Evolutionary conservation across 306 rosid genomes (phyloP).

Genomic region (Medicago lupulina): DNA sequence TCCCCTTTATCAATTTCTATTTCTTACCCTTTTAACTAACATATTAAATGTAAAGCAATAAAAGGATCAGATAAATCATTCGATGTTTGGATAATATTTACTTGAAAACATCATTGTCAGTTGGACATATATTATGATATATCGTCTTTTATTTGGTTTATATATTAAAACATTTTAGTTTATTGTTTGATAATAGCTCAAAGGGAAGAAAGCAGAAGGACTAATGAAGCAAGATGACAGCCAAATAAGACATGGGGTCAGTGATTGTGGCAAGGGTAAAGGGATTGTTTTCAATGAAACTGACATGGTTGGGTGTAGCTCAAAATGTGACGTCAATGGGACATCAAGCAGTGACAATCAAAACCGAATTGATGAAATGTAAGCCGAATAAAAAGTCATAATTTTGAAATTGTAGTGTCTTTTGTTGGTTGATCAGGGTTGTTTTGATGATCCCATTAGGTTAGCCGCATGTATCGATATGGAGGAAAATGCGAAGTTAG

Average conservation of each 20-base stretch:
- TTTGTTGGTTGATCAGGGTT: conserved; percentile 25
- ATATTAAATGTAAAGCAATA: conserved; percentile 20
- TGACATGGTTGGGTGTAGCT: conserved; percentile 44
- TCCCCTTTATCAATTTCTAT: conserved; percentile 34
- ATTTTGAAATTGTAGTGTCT: conserved; percentile 21
- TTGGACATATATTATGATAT: conserved; percentile 2
- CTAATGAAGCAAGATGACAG: conserved; percentile 37
- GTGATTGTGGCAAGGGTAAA: conserved; percentile 49
- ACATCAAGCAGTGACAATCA: conserved; percentile 36
- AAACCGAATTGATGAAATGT: conserved; percentile 55
- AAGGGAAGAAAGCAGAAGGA: conserved; percentile 54
- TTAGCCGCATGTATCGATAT: conserved; percentile 51
- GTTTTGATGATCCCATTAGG: conserved; percentile 47
- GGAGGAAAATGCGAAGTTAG: conserved; percentile 49
- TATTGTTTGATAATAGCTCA: conserved; percentile 49
- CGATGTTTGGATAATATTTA: conserved; percentile 14
- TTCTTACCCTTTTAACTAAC: not conserved
- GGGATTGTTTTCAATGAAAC: conserved; percentile 42
- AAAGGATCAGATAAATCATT: conserved; percentile 20
- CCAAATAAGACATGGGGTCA: conserved; percentile 34
- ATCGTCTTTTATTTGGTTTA: conserved; percentile 29
- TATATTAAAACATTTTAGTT: conserved; percentile 14
- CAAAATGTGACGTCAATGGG: conserved; percentile 36
- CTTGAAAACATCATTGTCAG: conserved; percentile 11
- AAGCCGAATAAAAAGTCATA: conserved; percentile 37